A percentile compares a stretch with the other conserved stretches of the same genome.
These are phyloP conservation scores for Talaromyces sp. DNA, from an alignment of 2,329 filamentous ascomycete species.

Conservation along the genomic window DNA sequence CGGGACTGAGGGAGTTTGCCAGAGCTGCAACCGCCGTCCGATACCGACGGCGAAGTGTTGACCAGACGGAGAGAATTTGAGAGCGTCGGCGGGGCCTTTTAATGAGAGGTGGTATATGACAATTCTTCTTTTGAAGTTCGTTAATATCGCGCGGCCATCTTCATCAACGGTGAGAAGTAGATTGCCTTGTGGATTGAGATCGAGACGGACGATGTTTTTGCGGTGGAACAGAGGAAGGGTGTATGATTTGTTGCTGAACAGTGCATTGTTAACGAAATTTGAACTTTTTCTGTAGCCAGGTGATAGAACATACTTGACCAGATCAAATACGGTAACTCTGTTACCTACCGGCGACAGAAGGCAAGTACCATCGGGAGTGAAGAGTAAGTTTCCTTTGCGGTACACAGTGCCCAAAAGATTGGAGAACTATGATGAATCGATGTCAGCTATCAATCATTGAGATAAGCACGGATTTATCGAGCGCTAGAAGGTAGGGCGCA, in stretches of 20 bases:
- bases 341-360: slow-evolving; percentile 96
- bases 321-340: slow-evolving; percentile 89
- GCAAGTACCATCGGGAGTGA: slow-evolving; percentile 92
- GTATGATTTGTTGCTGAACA: slow-evolving; percentile 42
- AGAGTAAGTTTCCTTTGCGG: slow-evolving; percentile 94
- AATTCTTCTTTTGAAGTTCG: slow-evolving; percentile 81
- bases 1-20: slow-evolving; percentile 90
- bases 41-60: slow-evolving; percentile 86
- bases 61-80: slow-evolving; percentile 88
- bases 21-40: slow-evolving; percentile 85
- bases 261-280: background rate
- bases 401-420: slow-evolving; percentile 98
- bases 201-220: slow-evolving; percentile 85
- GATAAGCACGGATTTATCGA: too few species aligned
- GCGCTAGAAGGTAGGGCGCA: slow-evolving; percentile 34
- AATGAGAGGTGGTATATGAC: slow-evolving; percentile 96
- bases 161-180: slow-evolving; percentile 90
- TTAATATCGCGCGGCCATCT: slow-evolving; percentile 88
- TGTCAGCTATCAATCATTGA: background rate
- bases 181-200: slow-evolving; percentile 85
- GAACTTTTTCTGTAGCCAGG: too few species aligned
- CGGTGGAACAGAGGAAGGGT: slow-evolving; percentile 75
- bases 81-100: slow-evolving; percentile 72
- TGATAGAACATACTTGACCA: slow-evolving; percentile 70
- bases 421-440: slow-evolving; percentile 67